Evolutionary conservation across 78 protist genomes (phyloP).

Genomic region (Chrysochromulina tobinii): DNA sequence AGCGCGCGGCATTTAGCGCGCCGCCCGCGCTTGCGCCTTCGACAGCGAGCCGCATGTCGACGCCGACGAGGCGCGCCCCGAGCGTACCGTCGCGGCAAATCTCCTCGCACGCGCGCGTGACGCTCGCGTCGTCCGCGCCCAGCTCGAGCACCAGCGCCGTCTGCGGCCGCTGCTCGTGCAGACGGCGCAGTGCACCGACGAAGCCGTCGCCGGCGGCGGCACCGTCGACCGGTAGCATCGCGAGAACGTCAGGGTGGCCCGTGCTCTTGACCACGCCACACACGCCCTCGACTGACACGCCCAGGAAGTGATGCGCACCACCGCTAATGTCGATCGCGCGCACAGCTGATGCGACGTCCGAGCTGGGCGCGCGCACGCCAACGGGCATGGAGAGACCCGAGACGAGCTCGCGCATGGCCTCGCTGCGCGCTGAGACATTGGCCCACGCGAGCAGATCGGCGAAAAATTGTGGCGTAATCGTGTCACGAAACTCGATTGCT

Average conservation of each 20-base stretch:
- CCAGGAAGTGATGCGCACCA: slow-evolving; percentile 15
- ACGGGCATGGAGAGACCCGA: slow-evolving; percentile 35
- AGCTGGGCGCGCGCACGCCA: neutral
- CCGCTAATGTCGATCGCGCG: neutral
- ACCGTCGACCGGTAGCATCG: neutral
- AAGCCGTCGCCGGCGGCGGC: neutral
- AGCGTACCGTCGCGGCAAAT: no score
- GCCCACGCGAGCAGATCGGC: slow-evolving; percentile 32
- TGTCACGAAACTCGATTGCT: slow-evolving; percentile 28
- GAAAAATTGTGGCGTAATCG: slow-evolving; percentile 34
- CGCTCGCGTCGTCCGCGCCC: neutral
- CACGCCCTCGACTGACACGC: neutral
- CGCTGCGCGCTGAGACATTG: neutral
- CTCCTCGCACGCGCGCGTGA: no score
- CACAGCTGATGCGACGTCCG: neutral
- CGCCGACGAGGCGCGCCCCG: no score
- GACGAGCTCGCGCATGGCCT: slow-evolving; percentile 3
- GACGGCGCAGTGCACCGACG: neutral
- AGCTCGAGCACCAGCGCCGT: neutral
- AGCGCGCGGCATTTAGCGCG: no score
- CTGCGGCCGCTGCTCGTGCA: neutral
- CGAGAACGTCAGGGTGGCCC: slow-evolving; percentile 14
- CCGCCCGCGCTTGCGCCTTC: no score
- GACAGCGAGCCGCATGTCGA: no score
- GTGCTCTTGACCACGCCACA: slow-evolving; percentile 3